Base-by-base conservation (phyloP, 768 basidiomycete genomes). In the Tulasnella sp. region DNA sequence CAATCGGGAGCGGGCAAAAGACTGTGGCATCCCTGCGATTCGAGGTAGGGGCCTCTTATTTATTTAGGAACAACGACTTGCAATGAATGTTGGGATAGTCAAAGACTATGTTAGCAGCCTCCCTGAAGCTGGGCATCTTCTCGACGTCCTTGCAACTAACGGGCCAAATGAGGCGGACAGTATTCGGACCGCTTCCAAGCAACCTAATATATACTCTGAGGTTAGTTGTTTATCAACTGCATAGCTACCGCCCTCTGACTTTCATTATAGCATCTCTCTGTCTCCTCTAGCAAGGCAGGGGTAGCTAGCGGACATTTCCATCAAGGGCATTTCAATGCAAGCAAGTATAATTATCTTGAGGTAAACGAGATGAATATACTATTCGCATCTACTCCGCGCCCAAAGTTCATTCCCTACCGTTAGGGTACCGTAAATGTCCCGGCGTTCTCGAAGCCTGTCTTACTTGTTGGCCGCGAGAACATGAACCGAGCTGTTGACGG, bases 401-500 rank as follows among this genome's bases (percentile, higher is more conserved):
- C 40, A 12, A 36, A 63, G 22, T 17, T 34, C 5, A 12, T 14
- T 1, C 62, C 22, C 37, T 14, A 37, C 41, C 37, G 69, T 0
- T 76, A 94, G 90, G 96, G 95, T 7, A 91, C 84, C 63, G 94
- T 97, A 19, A 83, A 87, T 3, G 89, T 91, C 0, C 87, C 89
- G 1, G 85, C 84, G 0, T 90, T 91, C 76, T 81, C 83, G 36
- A 94, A 91, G 77, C 89, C 92, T 0, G 84, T 98, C 9, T 84
- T 98, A 1, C 83, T 99, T 5, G 85, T 92, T 36, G 95, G 95
- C 0, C 84, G 95, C 35, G 90, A 95, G 79, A 89, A 94, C 74
- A 97, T 98, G 91, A 99, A 99, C 78, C 88, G 97, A 19, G 89
- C 95, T 0, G 92, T 98, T 11, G 86, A 96, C 39, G 95, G 97